Percentiles rank a stretch among this genome's conserved stretches.
phyloP scores from a whole-genome alignment of 106 monocot species.

The Alisma plantagoaquatica region DNA sequence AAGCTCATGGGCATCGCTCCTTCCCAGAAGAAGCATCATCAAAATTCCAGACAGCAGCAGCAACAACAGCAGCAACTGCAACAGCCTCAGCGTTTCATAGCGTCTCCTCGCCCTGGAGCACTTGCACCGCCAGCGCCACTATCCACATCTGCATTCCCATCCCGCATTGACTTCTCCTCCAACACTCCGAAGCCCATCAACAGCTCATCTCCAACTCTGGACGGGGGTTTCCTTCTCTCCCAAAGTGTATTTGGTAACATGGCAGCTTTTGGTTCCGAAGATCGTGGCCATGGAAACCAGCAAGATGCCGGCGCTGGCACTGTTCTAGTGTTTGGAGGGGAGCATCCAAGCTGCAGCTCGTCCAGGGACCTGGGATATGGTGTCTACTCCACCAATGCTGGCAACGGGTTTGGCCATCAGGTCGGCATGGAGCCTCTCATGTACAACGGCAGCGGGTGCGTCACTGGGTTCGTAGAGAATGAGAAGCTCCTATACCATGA shows the following conservation, averaged over 20 bases:
- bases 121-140: conserved; percentile 10
- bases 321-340: conserved; percentile 18
- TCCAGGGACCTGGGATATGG: conserved; percentile 12
- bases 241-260: no score
- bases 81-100: conserved; percentile 3
- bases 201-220: no score
- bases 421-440: conserved; percentile 26
- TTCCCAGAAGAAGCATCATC: conserved; percentile 16
- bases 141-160: conserved; percentile 1
- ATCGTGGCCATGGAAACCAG: neutral
- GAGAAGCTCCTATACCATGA: conserved; percentile 10
- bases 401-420: neutral
- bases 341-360: conserved; percentile 22
- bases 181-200: no score
- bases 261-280: neutral
- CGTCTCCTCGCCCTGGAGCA: conserved; percentile 1
- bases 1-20: conserved; percentile 21
- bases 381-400: no score
- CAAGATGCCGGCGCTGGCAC: conserved; percentile 1
- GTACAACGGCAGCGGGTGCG: conserved; percentile 9
- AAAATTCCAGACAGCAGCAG: no score
- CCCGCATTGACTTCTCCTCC: neutral
- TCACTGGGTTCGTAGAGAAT: conserved; percentile 25
- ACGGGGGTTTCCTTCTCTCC: neutral
- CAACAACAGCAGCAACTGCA: conserved; percentile 4